These are phyloP conservation scores for Sugiyamaella mastotermitis DNA, from an alignment of 805 yeast genomes.

Conservation along the genomic window DNA sequence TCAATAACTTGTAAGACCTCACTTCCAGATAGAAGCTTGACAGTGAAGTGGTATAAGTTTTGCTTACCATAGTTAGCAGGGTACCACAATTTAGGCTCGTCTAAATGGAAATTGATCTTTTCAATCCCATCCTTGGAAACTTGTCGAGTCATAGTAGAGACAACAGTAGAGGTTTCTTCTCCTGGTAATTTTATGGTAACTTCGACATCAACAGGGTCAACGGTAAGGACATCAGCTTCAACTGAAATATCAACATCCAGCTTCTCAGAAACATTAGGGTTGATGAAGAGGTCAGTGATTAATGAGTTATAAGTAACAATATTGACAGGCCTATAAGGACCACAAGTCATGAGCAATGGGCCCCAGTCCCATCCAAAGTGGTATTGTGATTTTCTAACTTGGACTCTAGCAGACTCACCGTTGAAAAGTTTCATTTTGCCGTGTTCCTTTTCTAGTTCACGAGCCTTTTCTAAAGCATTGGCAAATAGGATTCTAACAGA, in stretches of 20 bases:
- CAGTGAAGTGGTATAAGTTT: conserved; percentile 28
- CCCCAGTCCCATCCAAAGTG: conserved; percentile 61
- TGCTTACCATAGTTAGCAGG: conserved; percentile 37
- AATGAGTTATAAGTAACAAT: conserved; percentile 23
- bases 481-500: conserved; percentile 33
- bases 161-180: conserved; percentile 2
- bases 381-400: conserved; percentile 47
- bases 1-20: conserved; percentile 15
- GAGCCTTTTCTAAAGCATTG: conserved; percentile 34
- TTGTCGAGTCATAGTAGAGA: conserved; percentile 5
- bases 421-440: conserved; percentile 33
- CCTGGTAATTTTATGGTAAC: conserved; percentile 4
- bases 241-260: conserved; percentile 13
- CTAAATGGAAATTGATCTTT: conserved; percentile 15
- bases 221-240: conserved; percentile 5
- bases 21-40: conserved; percentile 8
- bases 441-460: conserved; percentile 31
- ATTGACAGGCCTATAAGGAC: conserved; percentile 37
- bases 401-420: conserved; percentile 40
- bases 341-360: conserved; percentile 38
- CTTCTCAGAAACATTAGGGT: conserved; percentile 14
- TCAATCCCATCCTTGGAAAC: conserved; percentile 2
- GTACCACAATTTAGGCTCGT: conserved; percentile 36
- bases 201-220: conserved; percentile 7
- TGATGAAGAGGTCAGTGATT: conserved; percentile 21